A percentile compares a stretch with the other conserved stretches of the same genome.
Conservation (phyloP, 2,329 filamentous ascomycete species). For the Albophoma yamanashiensis region DNA sequence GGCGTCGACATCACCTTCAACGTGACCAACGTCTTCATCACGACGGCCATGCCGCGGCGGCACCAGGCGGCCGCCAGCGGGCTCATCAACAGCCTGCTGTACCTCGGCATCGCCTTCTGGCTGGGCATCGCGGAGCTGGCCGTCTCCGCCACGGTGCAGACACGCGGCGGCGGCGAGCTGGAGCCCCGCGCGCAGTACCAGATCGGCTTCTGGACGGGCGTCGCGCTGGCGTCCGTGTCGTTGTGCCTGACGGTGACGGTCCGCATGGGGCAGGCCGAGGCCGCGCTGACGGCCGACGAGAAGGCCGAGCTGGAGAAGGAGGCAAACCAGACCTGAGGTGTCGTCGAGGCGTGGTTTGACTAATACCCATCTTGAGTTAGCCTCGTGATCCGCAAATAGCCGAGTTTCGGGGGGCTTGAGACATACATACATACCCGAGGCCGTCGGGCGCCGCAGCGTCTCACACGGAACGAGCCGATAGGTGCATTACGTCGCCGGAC, state of each 20-base stretch:
- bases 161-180: slow-evolving; percentile 13
- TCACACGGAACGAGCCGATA: not conserved
- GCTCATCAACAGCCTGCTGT: slow-evolving; percentile 58
- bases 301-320: slow-evolving; percentile 21
- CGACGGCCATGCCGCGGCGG: slow-evolving; percentile 54
- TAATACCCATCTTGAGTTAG: no score
- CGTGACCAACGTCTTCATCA: slow-evolving; percentile 68
- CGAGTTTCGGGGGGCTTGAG: not conserved
- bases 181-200: slow-evolving; percentile 45
- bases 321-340: not conserved
- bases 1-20: slow-evolving; percentile 70
- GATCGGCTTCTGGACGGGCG: slow-evolving; percentile 56
- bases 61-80: slow-evolving; percentile 64
- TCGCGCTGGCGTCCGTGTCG: slow-evolving; percentile 40
- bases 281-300: slow-evolving; percentile 48
- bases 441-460: not conserved
- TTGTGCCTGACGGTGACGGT: slow-evolving; percentile 46
- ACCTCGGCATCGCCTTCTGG: slow-evolving; percentile 62
- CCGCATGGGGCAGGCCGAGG: slow-evolving; percentile 41
- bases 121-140: slow-evolving; percentile 60
- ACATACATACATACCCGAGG: not conserved
- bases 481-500: not conserved
- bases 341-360: not conserved
- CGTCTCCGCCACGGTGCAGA: slow-evolving; percentile 33
- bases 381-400: not conserved